Evolutionary conservation across 2,329 filamentous ascomycete species (phyloP).

Genomic region (Parastagonospora nodorum): DNA sequence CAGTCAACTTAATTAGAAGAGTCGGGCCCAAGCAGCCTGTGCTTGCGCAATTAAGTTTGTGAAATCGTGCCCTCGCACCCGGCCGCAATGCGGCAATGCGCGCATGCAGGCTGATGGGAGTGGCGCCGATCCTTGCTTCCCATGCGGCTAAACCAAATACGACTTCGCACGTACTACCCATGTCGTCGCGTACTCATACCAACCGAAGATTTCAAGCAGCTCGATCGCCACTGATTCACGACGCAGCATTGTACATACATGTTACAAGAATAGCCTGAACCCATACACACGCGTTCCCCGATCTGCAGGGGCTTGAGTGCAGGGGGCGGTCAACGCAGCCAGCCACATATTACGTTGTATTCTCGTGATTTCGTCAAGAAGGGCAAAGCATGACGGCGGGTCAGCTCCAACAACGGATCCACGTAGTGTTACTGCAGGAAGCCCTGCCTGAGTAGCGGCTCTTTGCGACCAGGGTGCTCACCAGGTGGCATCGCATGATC

Average conservation of each 20-base stretch:
- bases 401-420: conserved; percentile 5
- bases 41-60: conserved; percentile 30
- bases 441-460: conserved; percentile 1
- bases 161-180: conserved; percentile 23
- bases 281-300: background rate
- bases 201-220: conserved; percentile 11
- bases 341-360: conserved; percentile 1
- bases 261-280: background rate
- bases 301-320: background rate
- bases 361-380: conserved; percentile 15
- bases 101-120: conserved; percentile 21
- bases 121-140: conserved; percentile 31
- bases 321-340: background rate
- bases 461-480: background rate
- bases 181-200: conserved; percentile 9
- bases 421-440: conserved; percentile 10
- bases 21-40: conserved; percentile 9
- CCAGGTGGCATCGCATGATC: conserved; percentile 10
- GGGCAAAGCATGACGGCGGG: conserved; percentile 5
- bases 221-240: conserved; percentile 12
- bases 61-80: conserved; percentile 14
- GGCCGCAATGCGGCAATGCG: conserved; percentile 21
- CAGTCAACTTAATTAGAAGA: conserved; percentile 17
- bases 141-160: conserved; percentile 31
- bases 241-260: conserved; percentile 11